Percentiles rank a stretch among this genome's conserved stretches.
These are phyloP conservation scores for Polysphondylium violaceum DNA, from an alignment of 78 protist genomes.

Conservation along the genomic window DNA sequence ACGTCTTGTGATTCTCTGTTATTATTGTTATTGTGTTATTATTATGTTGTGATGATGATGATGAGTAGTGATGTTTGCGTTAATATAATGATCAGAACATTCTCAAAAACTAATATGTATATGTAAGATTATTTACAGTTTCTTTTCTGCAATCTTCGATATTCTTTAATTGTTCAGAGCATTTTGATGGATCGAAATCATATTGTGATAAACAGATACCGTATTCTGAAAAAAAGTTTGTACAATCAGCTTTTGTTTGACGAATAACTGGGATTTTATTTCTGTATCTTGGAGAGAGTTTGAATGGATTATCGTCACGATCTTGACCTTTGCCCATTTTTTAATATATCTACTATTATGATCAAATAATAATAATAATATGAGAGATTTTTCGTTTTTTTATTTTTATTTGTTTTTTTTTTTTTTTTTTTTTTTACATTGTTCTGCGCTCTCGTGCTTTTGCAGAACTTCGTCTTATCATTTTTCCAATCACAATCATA, in stretches of 20 bases:
- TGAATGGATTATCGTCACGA: slow-evolving; percentile 67
- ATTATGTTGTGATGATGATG: neutral
- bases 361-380: too few relatives aligned
- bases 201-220: slow-evolving; percentile 5
- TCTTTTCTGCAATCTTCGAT: slow-evolving; percentile 25
- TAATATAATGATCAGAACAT: neutral
- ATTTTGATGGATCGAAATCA: slow-evolving; percentile 46
- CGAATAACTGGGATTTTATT: slow-evolving; percentile 19
- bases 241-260: slow-evolving; percentile 17
- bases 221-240: neutral
- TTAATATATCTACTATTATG: too few relatives aligned
- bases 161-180: slow-evolving; percentile 2
- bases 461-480: too few relatives aligned
- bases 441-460: too few relatives aligned
- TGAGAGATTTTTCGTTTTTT: too few relatives aligned
- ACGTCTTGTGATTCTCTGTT: slow-evolving; percentile 41
- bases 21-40: neutral
- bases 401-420: too few relatives aligned
- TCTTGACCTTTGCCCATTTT: slow-evolving; percentile 11
- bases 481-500: too few relatives aligned
- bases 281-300: slow-evolving; percentile 53
- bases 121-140: neutral
- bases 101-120: too few relatives aligned
- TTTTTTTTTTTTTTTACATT: too few relatives aligned
- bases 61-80: neutral